Evolutionary conservation across 2,329 filamentous ascomycete genomes (phyloP).

Genomic region (Ascocoryne sarcoides): DNA sequence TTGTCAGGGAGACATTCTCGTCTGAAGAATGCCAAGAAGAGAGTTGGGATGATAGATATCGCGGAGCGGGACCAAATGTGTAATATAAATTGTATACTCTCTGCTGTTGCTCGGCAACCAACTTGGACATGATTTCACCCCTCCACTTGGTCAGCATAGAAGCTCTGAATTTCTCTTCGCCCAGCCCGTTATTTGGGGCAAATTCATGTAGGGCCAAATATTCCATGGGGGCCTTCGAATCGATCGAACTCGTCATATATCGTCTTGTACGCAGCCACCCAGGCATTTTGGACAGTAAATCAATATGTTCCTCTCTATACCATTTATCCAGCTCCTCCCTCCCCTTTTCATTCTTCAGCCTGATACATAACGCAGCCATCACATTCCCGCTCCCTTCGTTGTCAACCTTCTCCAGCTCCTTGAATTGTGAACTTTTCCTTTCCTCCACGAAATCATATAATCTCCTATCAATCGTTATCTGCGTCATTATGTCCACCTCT

Average conservation of each 20-base stretch:
- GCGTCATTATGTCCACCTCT: slow-evolving; percentile 52
- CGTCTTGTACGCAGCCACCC: slow-evolving; percentile 71
- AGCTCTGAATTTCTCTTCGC: slow-evolving; percentile 53
- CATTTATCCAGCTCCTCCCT: slow-evolving; percentile 54
- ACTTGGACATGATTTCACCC: slow-evolving; percentile 47
- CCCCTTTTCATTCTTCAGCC: slow-evolving; percentile 43
- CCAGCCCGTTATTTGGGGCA: slow-evolving; percentile 55
- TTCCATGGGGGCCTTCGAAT: slow-evolving; percentile 45
- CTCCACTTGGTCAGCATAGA: slow-evolving; percentile 55
- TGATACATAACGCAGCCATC: slow-evolving; percentile 53
- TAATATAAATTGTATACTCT: slow-evolving; percentile 67
- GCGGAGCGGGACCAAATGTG: slow-evolving; percentile 66
- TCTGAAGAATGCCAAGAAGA: slow-evolving; percentile 37
- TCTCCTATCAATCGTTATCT: slow-evolving; percentile 59
- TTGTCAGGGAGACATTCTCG: slow-evolving; percentile 29
- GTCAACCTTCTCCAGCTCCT: slow-evolving; percentile 50
- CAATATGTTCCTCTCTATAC: slow-evolving; percentile 67
- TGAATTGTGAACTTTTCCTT: slow-evolving; percentile 47
- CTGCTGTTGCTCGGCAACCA: slow-evolving; percentile 47
- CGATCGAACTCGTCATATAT: slow-evolving; percentile 58
- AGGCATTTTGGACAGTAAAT: slow-evolving; percentile 62
- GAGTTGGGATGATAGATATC: slow-evolving; percentile 45
- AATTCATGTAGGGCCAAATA: slow-evolving; percentile 68
- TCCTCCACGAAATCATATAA: slow-evolving; percentile 60
- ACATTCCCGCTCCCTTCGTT: slow-evolving; percentile 50